phyloP scores from a whole-genome alignment of 1,139 yeast genomes.

The Yamadazyma buinensis region DNA sequence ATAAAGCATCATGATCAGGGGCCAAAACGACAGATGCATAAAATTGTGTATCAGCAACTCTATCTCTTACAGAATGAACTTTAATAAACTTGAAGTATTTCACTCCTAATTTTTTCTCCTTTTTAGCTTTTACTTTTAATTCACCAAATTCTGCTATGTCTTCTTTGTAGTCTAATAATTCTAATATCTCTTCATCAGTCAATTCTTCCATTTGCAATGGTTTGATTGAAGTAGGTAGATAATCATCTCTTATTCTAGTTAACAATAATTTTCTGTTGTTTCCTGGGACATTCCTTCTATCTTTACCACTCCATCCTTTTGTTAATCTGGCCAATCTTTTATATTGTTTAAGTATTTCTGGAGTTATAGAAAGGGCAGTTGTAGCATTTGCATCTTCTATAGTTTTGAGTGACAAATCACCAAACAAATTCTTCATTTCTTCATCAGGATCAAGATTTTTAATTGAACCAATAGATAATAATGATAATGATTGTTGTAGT shows the following conservation, averaged over 20 bases:
- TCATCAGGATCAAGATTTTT: slow-evolving; percentile 74
- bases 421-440: slow-evolving; percentile 72
- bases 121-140: slow-evolving; percentile 35
- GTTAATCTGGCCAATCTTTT: slow-evolving; percentile 59
- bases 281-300: slow-evolving; percentile 70
- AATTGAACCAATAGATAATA: slow-evolving; percentile 42
- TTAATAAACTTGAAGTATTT: slow-evolving; percentile 53
- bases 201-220: slow-evolving; percentile 64
- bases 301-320: slow-evolving; percentile 83
- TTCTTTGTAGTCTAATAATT: slow-evolving; percentile 41
- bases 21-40: slow-evolving; percentile 63
- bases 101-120: slow-evolving; percentile 47
- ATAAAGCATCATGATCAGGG: slow-evolving; percentile 69
- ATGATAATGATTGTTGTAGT: slow-evolving; percentile 32
- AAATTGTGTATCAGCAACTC: slow-evolving; percentile 55
- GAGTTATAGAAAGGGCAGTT: slow-evolving; percentile 55
- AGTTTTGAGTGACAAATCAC: slow-evolving; percentile 64
- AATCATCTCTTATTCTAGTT: slow-evolving; percentile 75
- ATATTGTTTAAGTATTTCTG: slow-evolving; percentile 63
- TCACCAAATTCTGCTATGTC: slow-evolving; percentile 23
- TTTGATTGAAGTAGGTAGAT: slow-evolving; percentile 69
- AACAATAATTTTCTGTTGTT: slow-evolving; percentile 62
- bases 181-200: slow-evolving; percentile 30
- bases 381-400: slow-evolving; percentile 72
- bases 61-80: slow-evolving; percentile 33